Evolutionary conservation across 306 rosid genomes (phyloP).

Genomic region (Cercis canadensis): DNA sequence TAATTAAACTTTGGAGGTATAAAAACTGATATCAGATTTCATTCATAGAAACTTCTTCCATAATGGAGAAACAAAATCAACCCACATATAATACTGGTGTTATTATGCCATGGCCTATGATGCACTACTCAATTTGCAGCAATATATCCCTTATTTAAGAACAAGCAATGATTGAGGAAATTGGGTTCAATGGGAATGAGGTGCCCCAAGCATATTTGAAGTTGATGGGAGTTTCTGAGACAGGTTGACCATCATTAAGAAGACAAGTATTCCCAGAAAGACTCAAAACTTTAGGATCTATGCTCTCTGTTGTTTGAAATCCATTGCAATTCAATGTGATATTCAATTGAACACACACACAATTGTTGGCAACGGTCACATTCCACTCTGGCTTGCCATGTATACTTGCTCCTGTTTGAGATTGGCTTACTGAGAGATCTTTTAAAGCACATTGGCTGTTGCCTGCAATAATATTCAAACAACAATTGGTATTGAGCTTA

Average conservation of each 20-base stretch:
- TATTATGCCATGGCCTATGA: too few species aligned
- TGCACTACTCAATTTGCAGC: too few species aligned
- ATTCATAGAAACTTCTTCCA: too few species aligned
- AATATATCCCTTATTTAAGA: slow-evolving; percentile 26
- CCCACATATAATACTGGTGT: too few species aligned
- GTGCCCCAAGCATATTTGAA: slow-evolving; percentile 25
- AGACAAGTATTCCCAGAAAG: slow-evolving; percentile 25
- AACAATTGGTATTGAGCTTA: too few species aligned
- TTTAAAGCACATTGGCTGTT: slow-evolving; percentile 22
- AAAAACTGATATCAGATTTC: too few species aligned
- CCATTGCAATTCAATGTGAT: too few species aligned
- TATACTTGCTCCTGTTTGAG: slow-evolving; percentile 21
- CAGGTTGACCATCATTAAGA: slow-evolving; percentile 39
- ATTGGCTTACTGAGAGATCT: slow-evolving; percentile 15
- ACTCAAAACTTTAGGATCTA: slow-evolving; percentile 33
- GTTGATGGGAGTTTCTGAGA: background rate
- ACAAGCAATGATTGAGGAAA: slow-evolving; percentile 16
- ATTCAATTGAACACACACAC: slow-evolving; percentile 35
- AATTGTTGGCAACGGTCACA: slow-evolving; percentile 27
- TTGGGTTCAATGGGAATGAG: slow-evolving; percentile 5
- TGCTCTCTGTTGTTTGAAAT: slow-evolving; percentile 17
- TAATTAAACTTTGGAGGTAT: too few species aligned
- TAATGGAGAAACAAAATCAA: too few species aligned
- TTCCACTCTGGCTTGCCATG: slow-evolving; percentile 37
- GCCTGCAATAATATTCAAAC: slow-evolving; percentile 5